Percentiles rank a stretch among this genome's conserved stretches.
These are phyloP conservation scores for Solanum chacoense DNA, from an alignment of 305 asterid species.

Conservation along the genomic window DNA sequence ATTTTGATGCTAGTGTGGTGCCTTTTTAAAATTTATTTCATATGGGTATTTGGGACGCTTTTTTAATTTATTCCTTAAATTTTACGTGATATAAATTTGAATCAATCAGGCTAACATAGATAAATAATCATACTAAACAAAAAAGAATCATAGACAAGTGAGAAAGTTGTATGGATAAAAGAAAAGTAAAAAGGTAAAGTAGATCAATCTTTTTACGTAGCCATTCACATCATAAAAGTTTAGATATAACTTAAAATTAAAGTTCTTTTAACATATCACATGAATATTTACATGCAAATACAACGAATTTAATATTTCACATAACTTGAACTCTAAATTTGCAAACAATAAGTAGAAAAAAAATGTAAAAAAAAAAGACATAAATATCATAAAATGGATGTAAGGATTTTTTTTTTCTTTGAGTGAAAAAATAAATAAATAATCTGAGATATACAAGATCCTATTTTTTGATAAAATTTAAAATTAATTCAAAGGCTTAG, in stretches of 20 bases:
- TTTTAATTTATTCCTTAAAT: background rate
- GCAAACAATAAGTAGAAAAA: background rate
- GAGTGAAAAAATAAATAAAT: conserved; percentile 21
- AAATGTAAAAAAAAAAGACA: background rate
- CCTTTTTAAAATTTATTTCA: background rate
- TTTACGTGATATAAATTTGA: background rate
- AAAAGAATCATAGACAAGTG: background rate
- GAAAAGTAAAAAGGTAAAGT: background rate
- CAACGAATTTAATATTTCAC: background rate
- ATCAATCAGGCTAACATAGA: background rate
- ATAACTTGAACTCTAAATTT: background rate
- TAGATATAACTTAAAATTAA: background rate
- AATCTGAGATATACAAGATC: conserved; percentile 42
- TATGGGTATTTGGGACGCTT: background rate
- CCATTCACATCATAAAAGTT: background rate
- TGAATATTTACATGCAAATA: conserved; percentile 11
- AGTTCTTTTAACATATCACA: background rate
- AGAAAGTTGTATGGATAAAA: background rate
- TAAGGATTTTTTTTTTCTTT: background rate
- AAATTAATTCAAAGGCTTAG: conserved; percentile 25
- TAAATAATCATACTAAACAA: background rate
- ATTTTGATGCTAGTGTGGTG: background rate
- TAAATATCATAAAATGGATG: conserved; percentile 1
- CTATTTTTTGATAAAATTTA: background rate
- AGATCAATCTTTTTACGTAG: background rate